Conservation (phyloP, 163 green algal genomes). For the Scenedesmus sp. region DNA sequence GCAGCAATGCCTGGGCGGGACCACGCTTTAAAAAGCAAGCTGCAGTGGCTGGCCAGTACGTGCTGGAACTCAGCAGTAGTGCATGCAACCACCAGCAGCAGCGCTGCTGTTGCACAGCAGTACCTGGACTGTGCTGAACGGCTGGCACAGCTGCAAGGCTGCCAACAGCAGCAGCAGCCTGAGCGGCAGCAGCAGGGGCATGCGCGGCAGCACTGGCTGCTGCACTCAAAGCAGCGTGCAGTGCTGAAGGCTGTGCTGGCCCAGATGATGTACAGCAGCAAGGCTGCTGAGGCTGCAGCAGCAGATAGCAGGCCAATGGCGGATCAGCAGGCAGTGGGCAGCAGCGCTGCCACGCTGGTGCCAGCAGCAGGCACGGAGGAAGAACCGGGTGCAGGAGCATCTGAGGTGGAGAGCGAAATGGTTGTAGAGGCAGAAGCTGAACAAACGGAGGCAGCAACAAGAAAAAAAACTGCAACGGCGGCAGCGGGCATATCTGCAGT, state of each 20-base stretch:
- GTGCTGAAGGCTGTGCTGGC: not conserved
- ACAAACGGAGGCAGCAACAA: no score
- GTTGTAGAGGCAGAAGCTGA: no score
- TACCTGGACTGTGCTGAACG: not conserved
- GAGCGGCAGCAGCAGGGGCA: conserved; percentile 8
- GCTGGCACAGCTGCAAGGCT: not conserved
- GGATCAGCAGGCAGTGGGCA: not conserved
- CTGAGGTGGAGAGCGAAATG: no score
- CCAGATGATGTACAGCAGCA: not conserved
- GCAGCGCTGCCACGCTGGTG: not conserved
- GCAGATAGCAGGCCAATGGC: not conserved
- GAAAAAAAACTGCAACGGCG: not conserved
- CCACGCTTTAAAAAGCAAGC: not conserved
- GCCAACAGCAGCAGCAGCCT: not conserved
- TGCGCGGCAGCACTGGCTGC: conserved; percentile 25
- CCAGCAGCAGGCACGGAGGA: not conserved
- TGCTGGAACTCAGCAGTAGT: conserved; percentile 15
- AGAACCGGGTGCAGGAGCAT: no score
- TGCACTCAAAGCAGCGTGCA: not conserved
- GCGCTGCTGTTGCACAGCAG: not conserved
- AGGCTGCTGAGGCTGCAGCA: not conserved
- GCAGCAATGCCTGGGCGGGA: not conserved
- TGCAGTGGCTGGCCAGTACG: not conserved
- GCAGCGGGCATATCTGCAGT: not conserved
- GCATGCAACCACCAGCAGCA: not conserved